Evolutionary conservation across 2,329 filamentous ascomycete species (phyloP).

Genomic region (Madurella fahalii): DNA sequence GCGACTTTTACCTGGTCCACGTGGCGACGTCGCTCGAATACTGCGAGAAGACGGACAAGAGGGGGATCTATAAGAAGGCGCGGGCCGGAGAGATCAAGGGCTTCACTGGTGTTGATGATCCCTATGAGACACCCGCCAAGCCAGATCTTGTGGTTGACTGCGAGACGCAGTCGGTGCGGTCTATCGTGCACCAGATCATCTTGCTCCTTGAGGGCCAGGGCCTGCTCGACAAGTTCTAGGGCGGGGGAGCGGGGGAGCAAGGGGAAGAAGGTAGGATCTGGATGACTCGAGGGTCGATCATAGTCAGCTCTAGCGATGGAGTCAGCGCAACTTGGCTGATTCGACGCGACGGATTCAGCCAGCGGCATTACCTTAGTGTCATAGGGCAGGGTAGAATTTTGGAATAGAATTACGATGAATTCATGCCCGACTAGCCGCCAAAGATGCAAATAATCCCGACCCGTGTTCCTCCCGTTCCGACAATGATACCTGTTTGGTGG

Average conservation of each 20-base stretch:
- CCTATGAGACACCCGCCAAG: slow-evolving; percentile 81
- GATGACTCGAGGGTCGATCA: too few relatives aligned
- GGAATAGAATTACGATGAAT: neutral
- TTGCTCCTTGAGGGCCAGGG: slow-evolving; percentile 86
- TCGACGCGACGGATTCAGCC: too few relatives aligned
- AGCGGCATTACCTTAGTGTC: neutral
- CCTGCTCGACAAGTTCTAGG: slow-evolving; percentile 68
- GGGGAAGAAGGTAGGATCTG: neutral
- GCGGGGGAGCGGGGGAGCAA: neutral
- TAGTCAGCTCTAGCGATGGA: too few relatives aligned
- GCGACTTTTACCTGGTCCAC: slow-evolving; percentile 92
- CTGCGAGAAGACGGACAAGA: slow-evolving; percentile 91
- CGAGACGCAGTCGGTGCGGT: slow-evolving; percentile 82
- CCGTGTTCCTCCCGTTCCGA: neutral
- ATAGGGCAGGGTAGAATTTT: neutral
- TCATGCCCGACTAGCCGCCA: neutral
- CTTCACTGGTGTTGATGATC: slow-evolving; percentile 97
- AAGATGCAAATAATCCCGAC: neutral
- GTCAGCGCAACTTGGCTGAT: too few relatives aligned
- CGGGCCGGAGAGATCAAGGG: slow-evolving; percentile 90
- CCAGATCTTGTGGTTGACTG: slow-evolving; percentile 80
- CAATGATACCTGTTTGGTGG: neutral
- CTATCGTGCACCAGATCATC: slow-evolving; percentile 94
- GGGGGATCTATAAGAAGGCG: slow-evolving; percentile 81
- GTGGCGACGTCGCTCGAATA: slow-evolving; percentile 89